Evolutionary conservation across 495 filamentous ascomycete genomes (phyloP), one percentile per base, ranked within the genome.

Genomic region (Pyrenula massariospora): DNA sequence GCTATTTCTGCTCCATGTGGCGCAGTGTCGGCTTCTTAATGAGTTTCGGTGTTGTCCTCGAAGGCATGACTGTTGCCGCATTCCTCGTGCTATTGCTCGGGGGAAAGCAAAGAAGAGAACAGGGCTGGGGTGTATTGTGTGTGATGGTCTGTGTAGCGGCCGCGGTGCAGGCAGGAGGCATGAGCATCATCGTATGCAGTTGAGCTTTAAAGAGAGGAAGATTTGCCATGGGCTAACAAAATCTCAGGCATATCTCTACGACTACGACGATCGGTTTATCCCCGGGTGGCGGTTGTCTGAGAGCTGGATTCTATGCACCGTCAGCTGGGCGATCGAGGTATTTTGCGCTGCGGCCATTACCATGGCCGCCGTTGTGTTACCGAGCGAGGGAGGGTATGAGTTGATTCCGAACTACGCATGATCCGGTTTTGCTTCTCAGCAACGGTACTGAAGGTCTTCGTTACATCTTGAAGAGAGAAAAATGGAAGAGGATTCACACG

Each of bases 1-100:
- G 83, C 24, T 81, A 84, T 68, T 95, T 97, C 76, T 95, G 92
- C 71, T 85, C 82, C 59, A 86, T 94, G 80, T 97, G 92, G 92
- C 80, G 88, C 25, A 85, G 83, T 48, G 82, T 89, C 56, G 90
- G 87, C 10, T 96, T 95, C 67, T 71, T 95, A 54, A 89, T 95
- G 81, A 85, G 79, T 54, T 86, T 95, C 60, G 80, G 86, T 22
- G 76, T 88, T 31, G 81, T 95, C 42, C 60, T 91, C 24, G 82
- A 95, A 70, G 77, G 87, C 19, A 86, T 85, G 54, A 83, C 81
- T 49, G 65, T 94, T 15, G 83, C 94, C 12, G 77, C 84, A 2
- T 94, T 88, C 67, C 61, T 86, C 50, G 77, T 89, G 21, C 80
- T 94, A 31, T 68, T 95, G 56, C 70, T 75, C 1, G 90, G 92